Evolutionary conservation across 2,329 filamentous ascomycete genomes (phyloP).

Genomic region (Ophiocordyceps robertsii): DNA sequence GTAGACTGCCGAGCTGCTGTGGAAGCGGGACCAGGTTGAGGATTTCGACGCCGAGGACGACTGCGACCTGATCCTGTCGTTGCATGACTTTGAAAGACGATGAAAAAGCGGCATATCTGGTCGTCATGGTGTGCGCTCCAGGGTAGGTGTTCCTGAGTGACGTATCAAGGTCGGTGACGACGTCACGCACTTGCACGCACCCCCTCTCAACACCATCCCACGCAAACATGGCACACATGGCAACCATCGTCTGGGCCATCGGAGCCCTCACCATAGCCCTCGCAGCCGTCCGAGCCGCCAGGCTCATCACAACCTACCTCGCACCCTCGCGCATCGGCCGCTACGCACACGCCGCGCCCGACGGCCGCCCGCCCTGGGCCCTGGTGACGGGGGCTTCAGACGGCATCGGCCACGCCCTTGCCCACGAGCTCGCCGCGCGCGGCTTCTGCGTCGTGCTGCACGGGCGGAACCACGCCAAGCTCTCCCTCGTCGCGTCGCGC

Average conservation of each 20-base stretch:
- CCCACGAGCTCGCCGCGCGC: not conserved
- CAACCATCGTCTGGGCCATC: not conserved
- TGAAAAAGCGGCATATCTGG: too few relatives aligned
- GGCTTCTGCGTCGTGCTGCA: not conserved
- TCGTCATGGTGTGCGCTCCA: too few relatives aligned
- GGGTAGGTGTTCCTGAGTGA: too few relatives aligned
- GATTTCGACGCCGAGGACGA: too few relatives aligned
- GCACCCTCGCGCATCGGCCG: not conserved
- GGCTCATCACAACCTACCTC: not conserved
- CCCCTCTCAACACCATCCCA: too few relatives aligned
- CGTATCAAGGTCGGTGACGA: too few relatives aligned
- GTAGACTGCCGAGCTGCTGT: too few relatives aligned
- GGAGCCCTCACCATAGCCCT: not conserved
- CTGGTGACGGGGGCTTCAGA: constrained; percentile 40
- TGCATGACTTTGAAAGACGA: too few relatives aligned
- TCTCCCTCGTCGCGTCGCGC: not conserved
- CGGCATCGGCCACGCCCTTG: constrained; percentile 20
- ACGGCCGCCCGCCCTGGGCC: constrained; percentile 15
- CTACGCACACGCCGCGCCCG: not conserved
- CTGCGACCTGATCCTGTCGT: too few relatives aligned
- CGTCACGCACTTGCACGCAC: too few relatives aligned
- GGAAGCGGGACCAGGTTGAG: too few relatives aligned
- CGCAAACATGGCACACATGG: too few relatives aligned
- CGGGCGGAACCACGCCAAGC: not conserved
- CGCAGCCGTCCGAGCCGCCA: not conserved